phyloP scores from a whole-genome alignment of 768 basidiomycete genomes.

The Pleurotus tuber-regium region DNA sequence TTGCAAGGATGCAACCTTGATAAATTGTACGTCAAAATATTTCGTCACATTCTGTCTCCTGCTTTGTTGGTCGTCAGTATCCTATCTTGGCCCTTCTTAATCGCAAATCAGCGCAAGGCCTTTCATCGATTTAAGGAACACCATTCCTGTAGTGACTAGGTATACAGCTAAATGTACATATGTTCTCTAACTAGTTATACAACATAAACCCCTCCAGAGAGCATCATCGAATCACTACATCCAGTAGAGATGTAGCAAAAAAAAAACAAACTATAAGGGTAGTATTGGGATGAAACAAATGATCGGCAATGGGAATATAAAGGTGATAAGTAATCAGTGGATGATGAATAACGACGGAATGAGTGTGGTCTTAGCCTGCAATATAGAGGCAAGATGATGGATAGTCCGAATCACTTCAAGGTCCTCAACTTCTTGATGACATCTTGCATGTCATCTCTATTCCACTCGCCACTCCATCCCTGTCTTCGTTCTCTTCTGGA shows the following conservation, averaged over 20 bases:
- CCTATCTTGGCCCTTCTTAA: too few species aligned
- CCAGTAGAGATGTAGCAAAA: not conserved
- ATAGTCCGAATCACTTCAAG: conserved; percentile 16
- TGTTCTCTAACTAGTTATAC: not conserved
- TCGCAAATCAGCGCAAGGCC: too few species aligned
- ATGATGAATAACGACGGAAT: not conserved
- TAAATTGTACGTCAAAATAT: too few species aligned
- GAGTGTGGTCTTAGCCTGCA: not conserved
- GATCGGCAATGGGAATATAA: not conserved
- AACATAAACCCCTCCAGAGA: not conserved
- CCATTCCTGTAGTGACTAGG: not conserved
- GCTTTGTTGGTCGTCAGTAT: too few species aligned
- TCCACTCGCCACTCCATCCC: conserved; percentile 29
- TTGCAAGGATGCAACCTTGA: too few species aligned
- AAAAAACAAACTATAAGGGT: not conserved
- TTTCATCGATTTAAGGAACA: too few species aligned
- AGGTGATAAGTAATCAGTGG: not conserved
- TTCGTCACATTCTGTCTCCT: too few species aligned
- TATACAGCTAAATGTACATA: not conserved
- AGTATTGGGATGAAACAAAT: not conserved
- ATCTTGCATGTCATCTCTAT: conserved; percentile 23
- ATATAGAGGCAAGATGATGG: not conserved
- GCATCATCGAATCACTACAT: not conserved
- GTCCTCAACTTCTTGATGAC: conserved; percentile 23
- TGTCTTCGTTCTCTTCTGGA: conserved; percentile 17